These are phyloP conservation scores for Darksidea phi DNA, from an alignment of 495 filamentous ascomycete species.

Conservation along the genomic window DNA sequence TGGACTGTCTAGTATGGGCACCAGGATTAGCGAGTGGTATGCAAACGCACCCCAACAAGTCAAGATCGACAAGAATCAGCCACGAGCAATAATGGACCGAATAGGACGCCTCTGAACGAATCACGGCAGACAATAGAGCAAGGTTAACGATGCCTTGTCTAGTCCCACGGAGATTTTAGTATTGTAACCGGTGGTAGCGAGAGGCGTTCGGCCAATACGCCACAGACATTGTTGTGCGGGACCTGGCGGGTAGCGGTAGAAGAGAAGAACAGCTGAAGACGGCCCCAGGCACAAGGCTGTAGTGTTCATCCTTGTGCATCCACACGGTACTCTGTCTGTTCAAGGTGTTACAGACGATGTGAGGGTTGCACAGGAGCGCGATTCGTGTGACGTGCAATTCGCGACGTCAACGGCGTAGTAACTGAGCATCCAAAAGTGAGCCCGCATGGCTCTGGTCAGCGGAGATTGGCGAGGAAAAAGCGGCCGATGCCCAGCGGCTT, in stretches of 20 bases:
- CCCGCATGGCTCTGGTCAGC: background rate
- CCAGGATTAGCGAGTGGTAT: background rate
- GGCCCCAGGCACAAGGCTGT: conserved; percentile 3
- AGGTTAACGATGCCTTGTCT: background rate
- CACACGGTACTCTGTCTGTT: background rate
- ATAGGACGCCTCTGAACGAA: conserved; percentile 8
- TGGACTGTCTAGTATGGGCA: no score
- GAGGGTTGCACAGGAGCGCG: background rate
- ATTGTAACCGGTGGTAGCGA: background rate
- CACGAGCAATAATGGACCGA: conserved; percentile 10
- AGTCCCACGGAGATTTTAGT: conserved; percentile 5
- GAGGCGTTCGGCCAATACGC: conserved; percentile 14
- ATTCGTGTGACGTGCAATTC: background rate
- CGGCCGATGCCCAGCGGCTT: background rate
- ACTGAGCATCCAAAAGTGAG: background rate
- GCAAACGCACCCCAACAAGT: conserved; percentile 9
- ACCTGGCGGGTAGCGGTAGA: conserved; percentile 14
- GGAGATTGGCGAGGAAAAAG: background rate
- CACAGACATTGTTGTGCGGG: conserved; percentile 6
- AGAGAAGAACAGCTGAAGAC: conserved; percentile 10
- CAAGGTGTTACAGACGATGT: conserved; percentile 2
- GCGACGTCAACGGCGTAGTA: background rate
- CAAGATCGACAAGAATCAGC: conserved; percentile 2
- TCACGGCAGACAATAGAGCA: background rate
- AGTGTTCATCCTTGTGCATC: conserved; percentile 22